Conservation (phyloP, 768 basidiomycete species). For the Favolaschia claudopus region DNA sequence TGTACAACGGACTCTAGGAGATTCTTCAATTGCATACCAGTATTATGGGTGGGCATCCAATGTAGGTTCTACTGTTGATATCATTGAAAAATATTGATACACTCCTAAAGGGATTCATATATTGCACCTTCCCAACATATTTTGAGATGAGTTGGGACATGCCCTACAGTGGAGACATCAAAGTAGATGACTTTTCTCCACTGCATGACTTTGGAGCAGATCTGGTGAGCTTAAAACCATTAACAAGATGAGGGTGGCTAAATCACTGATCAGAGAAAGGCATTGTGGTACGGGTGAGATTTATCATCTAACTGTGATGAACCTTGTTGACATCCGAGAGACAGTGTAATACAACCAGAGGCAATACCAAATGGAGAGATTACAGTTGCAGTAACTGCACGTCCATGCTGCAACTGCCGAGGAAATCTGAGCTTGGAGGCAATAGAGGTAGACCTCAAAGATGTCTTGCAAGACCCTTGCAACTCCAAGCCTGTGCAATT, state of each 20-base stretch:
- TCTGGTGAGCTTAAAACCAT: background rate
- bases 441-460: background rate
- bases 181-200: background rate
- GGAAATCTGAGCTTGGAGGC: background rate
- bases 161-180: background rate
- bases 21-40: background rate
- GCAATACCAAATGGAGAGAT: no score
- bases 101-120: background rate
- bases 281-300: background rate
- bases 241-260: background rate
- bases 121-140: background rate
- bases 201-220: background rate
- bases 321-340: background rate
- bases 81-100: background rate
- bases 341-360: no score
- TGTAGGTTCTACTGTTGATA: background rate
- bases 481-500: background rate
- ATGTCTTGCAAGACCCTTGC: background rate
- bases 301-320: background rate
- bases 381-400: no score
- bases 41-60: background rate
- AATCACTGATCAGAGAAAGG: background rate
- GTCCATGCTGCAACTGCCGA: background rate
- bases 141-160: background rate
- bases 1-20: background rate